A percentile compares a stretch with the other conserved stretches of the same genome.
phyloP scores from a whole-genome alignment of 495 filamentous ascomycete species.

The Penicillium cataractarum region DNA sequence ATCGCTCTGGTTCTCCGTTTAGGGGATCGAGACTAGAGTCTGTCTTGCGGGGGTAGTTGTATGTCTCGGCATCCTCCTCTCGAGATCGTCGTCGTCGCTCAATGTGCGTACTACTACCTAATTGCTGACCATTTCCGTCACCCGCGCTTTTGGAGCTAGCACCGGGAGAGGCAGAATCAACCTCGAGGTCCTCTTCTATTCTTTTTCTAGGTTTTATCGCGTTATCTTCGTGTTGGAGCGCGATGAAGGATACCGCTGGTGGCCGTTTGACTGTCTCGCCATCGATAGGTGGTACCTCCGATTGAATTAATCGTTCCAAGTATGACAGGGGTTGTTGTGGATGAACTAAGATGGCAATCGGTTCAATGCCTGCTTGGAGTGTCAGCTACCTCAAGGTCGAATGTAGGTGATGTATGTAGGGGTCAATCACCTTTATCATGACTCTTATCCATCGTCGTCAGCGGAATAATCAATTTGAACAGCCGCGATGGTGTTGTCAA shows the following conservation, averaged over 20 bases:
- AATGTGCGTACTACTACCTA: constrained; percentile 10
- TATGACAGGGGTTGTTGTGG: constrained; percentile 93
- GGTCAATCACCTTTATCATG: constrained; percentile 50
- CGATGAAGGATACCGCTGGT: constrained; percentile 78
- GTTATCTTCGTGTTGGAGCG: constrained; percentile 70
- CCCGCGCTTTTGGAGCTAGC: neutral
- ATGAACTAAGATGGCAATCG: constrained; percentile 86
- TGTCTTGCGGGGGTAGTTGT: constrained; percentile 40
- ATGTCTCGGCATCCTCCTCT: constrained; percentile 39
- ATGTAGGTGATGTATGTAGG: constrained; percentile 31
- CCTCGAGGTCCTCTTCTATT: constrained; percentile 51
- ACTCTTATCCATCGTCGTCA: constrained; percentile 61
- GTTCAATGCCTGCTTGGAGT: constrained; percentile 67
- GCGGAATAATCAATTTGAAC: constrained; percentile 84
- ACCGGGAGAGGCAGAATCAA: constrained; percentile 26
- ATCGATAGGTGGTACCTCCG: constrained; percentile 76
- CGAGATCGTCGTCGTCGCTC: constrained; percentile 20
- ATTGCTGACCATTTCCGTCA: constrained; percentile 11
- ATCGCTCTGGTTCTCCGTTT: constrained; percentile 40
- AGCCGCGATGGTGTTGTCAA: constrained; percentile 88
- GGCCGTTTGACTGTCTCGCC: constrained; percentile 62
- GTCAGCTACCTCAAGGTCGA: constrained; percentile 37
- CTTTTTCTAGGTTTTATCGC: constrained; percentile 52
- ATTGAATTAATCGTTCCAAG: constrained; percentile 86
- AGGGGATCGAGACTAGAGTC: constrained; percentile 24